Percentiles rank a stretch among this genome's conserved stretches.
phyloP scores from a whole-genome alignment of 164 flowering plant genomes.

The Vitis riparia region DNA sequence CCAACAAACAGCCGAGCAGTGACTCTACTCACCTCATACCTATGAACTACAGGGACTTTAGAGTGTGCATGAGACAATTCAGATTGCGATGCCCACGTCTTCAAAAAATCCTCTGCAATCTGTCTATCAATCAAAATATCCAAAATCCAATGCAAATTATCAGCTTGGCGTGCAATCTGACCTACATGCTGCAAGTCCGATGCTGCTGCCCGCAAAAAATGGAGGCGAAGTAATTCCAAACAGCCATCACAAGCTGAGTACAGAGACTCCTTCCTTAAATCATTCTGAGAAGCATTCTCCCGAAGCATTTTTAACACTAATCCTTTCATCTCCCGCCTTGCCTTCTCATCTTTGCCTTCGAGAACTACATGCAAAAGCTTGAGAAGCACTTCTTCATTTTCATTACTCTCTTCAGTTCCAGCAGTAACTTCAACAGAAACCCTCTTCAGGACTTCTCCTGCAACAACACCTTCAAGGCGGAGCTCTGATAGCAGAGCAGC shows the following conservation, averaged over 20 bases:
- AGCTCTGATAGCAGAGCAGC: conserved; percentile 75
- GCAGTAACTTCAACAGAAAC: conserved; percentile 62
- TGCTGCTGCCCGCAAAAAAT: conserved; percentile 56
- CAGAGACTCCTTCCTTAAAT: conserved; percentile 75
- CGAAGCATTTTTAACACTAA: conserved; percentile 83
- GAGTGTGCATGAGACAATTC: conserved; percentile 72
- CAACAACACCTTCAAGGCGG: conserved; percentile 72
- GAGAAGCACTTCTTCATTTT: conserved; percentile 63
- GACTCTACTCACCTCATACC: conserved; percentile 80
- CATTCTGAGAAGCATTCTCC: conserved; percentile 72
- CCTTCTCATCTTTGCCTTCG: conserved; percentile 93
- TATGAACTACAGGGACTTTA: conserved; percentile 71
- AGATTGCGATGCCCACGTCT: conserved; percentile 73
- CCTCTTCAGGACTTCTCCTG: conserved; percentile 83
- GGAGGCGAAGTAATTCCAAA: conserved; percentile 48
- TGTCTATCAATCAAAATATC: conserved; percentile 91
- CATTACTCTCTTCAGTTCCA: conserved; percentile 39
- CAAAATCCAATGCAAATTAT: conserved; percentile 86
- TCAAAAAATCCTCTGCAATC: conserved; percentile 80
- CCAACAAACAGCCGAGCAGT: conserved; percentile 84
- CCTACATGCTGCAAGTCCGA: conserved; percentile 41
- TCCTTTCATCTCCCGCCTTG: conserved; percentile 93
- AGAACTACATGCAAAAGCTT: conserved; percentile 81
- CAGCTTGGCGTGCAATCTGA: conserved; percentile 82
- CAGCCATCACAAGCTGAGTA: conserved; percentile 77